Evolutionary conservation across 176 grass and related monocot genomes (phyloP).

Genomic region (Musa schizocarpa): DNA sequence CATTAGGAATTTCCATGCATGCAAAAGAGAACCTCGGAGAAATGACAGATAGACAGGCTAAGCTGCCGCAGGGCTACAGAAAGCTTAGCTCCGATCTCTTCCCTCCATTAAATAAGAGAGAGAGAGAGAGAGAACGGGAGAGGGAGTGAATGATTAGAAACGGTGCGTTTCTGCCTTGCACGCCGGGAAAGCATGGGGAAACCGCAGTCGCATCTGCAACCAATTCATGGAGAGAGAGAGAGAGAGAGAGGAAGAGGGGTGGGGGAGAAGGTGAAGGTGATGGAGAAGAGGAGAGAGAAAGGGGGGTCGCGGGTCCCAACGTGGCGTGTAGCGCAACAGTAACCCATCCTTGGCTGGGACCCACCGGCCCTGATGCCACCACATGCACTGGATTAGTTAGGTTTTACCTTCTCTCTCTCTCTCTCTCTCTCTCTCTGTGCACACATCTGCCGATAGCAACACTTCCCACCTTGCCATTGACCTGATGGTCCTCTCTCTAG

Average conservation of each 20-base stretch:
- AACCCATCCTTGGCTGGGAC: neutral
- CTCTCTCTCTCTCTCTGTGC: neutral
- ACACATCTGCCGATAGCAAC: no score
- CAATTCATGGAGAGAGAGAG: conserved; percentile 1
- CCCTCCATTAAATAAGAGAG: neutral
- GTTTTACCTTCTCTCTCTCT: neutral
- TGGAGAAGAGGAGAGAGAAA: neutral
- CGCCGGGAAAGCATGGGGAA: conserved; percentile 3
- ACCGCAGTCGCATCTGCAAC: neutral
- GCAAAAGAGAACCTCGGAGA: neutral
- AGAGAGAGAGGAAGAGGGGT: neutral
- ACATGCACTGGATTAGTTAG: conserved; percentile 7
- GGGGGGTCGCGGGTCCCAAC: neutral
- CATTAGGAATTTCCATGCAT: conserved; percentile 5
- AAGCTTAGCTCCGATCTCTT: neutral
- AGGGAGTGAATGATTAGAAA: neutral
- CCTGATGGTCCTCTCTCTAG: no score
- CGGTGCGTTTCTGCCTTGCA: neutral
- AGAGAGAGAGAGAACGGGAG: neutral
- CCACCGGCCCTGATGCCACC: neutral
- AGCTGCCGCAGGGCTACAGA: neutral
- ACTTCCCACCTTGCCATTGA: no score
- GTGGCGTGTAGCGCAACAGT: conserved; percentile 7
- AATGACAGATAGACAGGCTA: neutral
- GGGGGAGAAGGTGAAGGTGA: neutral